phyloP scores from a whole-genome alignment of 257 asterid genomes.

The Thymus quinquecostatus region DNA sequence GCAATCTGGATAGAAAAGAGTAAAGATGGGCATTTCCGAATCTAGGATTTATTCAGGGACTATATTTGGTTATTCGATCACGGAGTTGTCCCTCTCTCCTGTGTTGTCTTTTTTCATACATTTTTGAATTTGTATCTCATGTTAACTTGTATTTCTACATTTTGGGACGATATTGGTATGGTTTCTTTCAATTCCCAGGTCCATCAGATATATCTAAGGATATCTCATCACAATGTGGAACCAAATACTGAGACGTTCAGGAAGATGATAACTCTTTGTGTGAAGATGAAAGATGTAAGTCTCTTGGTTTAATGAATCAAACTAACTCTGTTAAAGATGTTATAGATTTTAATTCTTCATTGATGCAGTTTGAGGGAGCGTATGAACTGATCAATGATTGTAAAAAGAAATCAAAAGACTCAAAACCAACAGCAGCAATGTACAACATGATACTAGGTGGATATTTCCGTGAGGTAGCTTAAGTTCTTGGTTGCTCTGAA shows the following conservation, averaged over 20 bases:
- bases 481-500: slow-evolving; percentile 22
- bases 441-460: slow-evolving; percentile 79
- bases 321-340: slow-evolving; percentile 20
- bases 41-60: not conserved
- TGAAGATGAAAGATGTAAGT: slow-evolving; percentile 85
- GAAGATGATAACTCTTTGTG: slow-evolving; percentile 65
- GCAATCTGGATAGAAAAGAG: not conserved
- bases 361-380: slow-evolving; percentile 86
- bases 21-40: not conserved
- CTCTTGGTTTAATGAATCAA: slow-evolving; percentile 23
- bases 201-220: slow-evolving; percentile 61
- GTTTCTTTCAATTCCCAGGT: slow-evolving; percentile 53
- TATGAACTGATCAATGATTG: slow-evolving; percentile 68
- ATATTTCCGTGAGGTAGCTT: slow-evolving; percentile 78
- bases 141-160: slow-evolving; percentile 26
- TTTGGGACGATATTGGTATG: slow-evolving; percentile 29
- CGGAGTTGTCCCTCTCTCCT: slow-evolving; percentile 1
- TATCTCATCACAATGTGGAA: slow-evolving; percentile 50
- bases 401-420: slow-evolving; percentile 43
- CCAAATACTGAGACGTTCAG: slow-evolving; percentile 72
- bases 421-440: slow-evolving; percentile 63
- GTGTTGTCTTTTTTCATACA: not conserved
- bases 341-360: slow-evolving; percentile 23
- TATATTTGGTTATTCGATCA: slow-evolving; percentile 14
- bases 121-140: slow-evolving; percentile 14